Base-by-base conservation (phyloP, 2,329 filamentous ascomycete genomes). In the Orbilia ellipsospora region DNA sequence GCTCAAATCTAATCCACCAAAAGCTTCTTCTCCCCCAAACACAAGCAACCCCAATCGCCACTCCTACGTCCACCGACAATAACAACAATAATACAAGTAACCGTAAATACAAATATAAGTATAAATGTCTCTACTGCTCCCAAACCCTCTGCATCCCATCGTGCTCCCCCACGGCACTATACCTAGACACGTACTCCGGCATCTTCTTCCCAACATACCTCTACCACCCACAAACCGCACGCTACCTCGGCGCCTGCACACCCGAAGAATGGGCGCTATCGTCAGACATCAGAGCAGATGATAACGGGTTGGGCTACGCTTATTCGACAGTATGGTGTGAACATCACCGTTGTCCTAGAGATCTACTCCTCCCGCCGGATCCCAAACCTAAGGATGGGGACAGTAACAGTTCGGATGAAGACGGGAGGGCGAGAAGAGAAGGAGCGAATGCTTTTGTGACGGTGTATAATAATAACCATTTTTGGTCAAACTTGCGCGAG, bases 321-420 rank as follows among this genome's bases (percentile, higher is more conserved):
- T 70, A 70, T 12, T 36, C 66, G 2, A 70, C 66, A 15, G 57
- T 70, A 31, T 70, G 66, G 66, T 70, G 66, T 13, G 40, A 16
- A 6, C 66, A 70, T 42, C 66, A 70, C 66, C 66, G 66, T 0
- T 70, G 66, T 16, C 66, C 66, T 0, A 23, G 56, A 18, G 36
- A 59, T 26, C 48, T 68, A 7, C 28, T 68, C 2, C 12, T 13
- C 1, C 18, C 20, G 36, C 55, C 20, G 55, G 40, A 12, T 12
- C 10, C 10, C 5, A 12, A 44, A 44, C 6, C 26, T 23, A 23
- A 23, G 4, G 23, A 23, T 23, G 23, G 23, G 23, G 23, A 23
- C 4, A 23, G 4, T 23, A 23, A 23, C 23, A 23, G 23, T 23
- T 23, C 23, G 23, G 23, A 23, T 23, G 23, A 23, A 23, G 23